A percentile compares a stretch with the other conserved stretches of the same genome.
Conservation (phyloP, 768 basidiomycete species). For the Sarcodon aspratus region DNA sequence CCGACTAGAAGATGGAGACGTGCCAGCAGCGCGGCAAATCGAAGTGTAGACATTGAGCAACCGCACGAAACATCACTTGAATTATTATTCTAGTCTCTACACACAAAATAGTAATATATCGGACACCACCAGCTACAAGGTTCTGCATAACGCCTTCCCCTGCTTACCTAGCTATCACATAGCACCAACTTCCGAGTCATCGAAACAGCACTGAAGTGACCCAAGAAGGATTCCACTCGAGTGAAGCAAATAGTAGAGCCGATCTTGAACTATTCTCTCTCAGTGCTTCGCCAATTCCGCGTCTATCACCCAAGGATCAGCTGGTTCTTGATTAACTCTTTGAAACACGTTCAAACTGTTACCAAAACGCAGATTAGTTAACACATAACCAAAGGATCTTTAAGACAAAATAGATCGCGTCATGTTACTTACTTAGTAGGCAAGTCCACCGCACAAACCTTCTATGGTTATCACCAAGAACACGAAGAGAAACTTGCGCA, state of each 20-base stretch:
- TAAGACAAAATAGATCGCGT: slow-evolving; percentile 8
- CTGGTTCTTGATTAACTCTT: slow-evolving; percentile 65
- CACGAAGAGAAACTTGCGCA: slow-evolving; percentile 47
- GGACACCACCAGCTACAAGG: slow-evolving; percentile 25
- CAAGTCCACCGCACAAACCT: slow-evolving; percentile 86
- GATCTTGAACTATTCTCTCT: slow-evolving; percentile 89
- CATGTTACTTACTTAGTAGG: slow-evolving; percentile 65
- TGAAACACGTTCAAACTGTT: slow-evolving; percentile 82
- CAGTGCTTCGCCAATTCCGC: slow-evolving; percentile 55
- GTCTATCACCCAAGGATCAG: slow-evolving; percentile 33
- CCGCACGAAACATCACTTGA: too few relatives aligned
- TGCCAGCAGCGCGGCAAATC: too few relatives aligned
- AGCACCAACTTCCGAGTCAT: slow-evolving; percentile 67
- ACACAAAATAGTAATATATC: too few relatives aligned
- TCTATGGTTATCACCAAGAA: slow-evolving; percentile 77
- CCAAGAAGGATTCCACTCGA: slow-evolving; percentile 59
- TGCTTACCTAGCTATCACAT: slow-evolving; percentile 61
- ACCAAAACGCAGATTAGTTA: slow-evolving; percentile 1
- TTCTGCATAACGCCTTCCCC: slow-evolving; percentile 62
- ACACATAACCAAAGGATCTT: background rate
- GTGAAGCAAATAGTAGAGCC: slow-evolving; percentile 83
- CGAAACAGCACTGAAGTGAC: slow-evolving; percentile 54
- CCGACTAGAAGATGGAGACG: too few relatives aligned
- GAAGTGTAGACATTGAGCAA: too few relatives aligned
- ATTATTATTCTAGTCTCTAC: too few relatives aligned